Conservation (phyloP, 176 grass and related monocot genomes). For the Oryza coarctata region DNA sequence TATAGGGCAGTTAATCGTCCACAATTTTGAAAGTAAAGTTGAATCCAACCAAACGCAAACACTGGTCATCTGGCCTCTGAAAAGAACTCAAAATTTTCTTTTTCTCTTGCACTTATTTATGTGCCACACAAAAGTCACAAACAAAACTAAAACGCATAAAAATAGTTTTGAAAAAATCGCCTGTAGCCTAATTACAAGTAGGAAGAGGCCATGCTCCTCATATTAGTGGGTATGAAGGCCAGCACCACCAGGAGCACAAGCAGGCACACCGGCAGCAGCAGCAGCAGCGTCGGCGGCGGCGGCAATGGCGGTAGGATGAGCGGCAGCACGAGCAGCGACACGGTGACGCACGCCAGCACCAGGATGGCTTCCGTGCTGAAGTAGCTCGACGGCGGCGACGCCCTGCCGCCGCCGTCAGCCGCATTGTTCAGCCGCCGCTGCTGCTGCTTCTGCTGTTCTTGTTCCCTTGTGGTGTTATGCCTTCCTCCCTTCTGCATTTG, state of each 20-base stretch:
- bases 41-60: not conserved
- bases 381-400: not conserved
- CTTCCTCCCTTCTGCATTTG: not conserved
- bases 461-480: not conserved
- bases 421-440: not conserved
- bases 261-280: constrained; percentile 59
- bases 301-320: constrained; percentile 67
- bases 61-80: not conserved
- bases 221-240: constrained; percentile 62
- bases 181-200: constrained; percentile 29
- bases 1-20: not conserved
- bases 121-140: constrained; percentile 5
- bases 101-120: not conserved
- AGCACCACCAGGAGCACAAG: constrained; percentile 53
- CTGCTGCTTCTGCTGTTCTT: not conserved
- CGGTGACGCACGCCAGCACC: constrained; percentile 44
- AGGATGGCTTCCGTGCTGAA: constrained; percentile 44
- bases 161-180: not conserved
- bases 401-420: not conserved
- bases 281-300: constrained; percentile 57
- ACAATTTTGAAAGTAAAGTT: not conserved
- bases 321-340: constrained; percentile 63
- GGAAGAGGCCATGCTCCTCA: constrained; percentile 44
- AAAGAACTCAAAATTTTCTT: not conserved
- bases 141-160: not conserved